These are phyloP conservation scores for Schoenoplectus tabernaemontani DNA, from an alignment of 202 grass and related monocot genomes.

Conservation along the genomic window DNA sequence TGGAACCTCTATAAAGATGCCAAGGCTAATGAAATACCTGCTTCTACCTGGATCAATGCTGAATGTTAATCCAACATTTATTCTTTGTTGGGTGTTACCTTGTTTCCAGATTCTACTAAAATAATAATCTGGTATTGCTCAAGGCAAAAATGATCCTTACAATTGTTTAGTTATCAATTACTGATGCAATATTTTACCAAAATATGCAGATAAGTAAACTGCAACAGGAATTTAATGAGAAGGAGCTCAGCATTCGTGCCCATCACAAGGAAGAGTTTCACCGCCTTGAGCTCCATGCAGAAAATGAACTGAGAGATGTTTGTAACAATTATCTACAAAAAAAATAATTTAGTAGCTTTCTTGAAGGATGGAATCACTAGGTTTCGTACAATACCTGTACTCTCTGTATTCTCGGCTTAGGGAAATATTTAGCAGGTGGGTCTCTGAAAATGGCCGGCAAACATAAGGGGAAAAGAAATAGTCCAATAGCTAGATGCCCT, in stretches of 20 bases:
- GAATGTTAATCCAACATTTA: not conserved
- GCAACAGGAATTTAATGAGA: conserved; percentile 59
- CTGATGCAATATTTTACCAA: not conserved
- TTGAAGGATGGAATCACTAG: not conserved
- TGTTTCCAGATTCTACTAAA: not conserved
- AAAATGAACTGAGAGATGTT: conserved; percentile 88
- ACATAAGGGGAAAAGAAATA: not conserved
- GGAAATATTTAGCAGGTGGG: not conserved
- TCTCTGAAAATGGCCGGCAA: not conserved
- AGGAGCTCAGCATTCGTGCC: conserved; percentile 54
- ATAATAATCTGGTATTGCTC: not conserved
- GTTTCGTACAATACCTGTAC: not conserved
- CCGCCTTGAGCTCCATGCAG: conserved; percentile 49
- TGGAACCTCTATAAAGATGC: not conserved
- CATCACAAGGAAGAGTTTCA: conserved; percentile 85
- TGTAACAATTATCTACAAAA: conserved; percentile 23
- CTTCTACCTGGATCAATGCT: not conserved
- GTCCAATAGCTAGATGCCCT: not conserved
- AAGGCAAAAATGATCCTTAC: not conserved
- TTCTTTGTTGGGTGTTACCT: not conserved
- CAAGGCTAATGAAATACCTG: not conserved
- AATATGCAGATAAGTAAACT: conserved; percentile 65
- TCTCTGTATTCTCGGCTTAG: not conserved
- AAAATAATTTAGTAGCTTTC: not conserved
- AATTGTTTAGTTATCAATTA: not conserved